These are phyloP conservation scores for Sclerotinia borealis DNA, from an alignment of 2,329 filamentous ascomycete species.

Conservation along the genomic window DNA sequence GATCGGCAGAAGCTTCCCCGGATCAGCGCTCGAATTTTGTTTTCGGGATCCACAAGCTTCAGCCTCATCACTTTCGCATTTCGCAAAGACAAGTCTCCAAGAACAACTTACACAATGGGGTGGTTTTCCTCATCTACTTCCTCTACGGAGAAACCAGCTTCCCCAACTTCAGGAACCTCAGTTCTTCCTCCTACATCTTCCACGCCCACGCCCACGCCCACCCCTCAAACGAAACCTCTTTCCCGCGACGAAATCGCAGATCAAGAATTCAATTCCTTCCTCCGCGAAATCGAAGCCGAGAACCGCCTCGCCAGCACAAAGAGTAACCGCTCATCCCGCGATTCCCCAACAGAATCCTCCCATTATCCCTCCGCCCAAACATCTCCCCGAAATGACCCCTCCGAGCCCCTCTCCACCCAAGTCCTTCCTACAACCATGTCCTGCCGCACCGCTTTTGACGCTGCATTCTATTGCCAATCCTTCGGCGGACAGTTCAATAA, in stretches of 20 bases:
- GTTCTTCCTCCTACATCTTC: conserved; percentile 16
- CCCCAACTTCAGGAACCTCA: background rate
- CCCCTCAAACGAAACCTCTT: conserved; percentile 17
- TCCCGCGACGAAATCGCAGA: conserved; percentile 30
- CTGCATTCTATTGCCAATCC: conserved; percentile 89
- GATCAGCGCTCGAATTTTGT: conserved; percentile 2
- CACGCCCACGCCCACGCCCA: conserved; percentile 15
- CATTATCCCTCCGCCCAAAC: background rate
- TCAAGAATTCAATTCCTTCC: conserved; percentile 32
- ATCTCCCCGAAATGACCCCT: conserved; percentile 15
- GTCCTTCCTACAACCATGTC: conserved; percentile 78
- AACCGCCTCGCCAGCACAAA: conserved; percentile 23
- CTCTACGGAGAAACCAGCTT: conserved; percentile 15
- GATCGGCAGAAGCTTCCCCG: background rate
- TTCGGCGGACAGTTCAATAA: conserved; percentile 87
- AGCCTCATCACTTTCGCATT: conserved; percentile 10
- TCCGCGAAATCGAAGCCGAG: conserved; percentile 31
- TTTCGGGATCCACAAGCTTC: conserved; percentile 10
- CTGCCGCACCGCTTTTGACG: conserved; percentile 85
- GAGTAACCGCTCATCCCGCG: conserved; percentile 24
- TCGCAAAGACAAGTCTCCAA: conserved; percentile 8
- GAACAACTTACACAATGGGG: conserved; percentile 43
- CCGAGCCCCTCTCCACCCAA: conserved; percentile 52
- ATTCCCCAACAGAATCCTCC: conserved; percentile 15
- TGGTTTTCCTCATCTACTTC: conserved; percentile 50